Base-by-base conservation (phyloP, 169 alveolate genomes). In the Cyclospora cayetanensis region DNA sequence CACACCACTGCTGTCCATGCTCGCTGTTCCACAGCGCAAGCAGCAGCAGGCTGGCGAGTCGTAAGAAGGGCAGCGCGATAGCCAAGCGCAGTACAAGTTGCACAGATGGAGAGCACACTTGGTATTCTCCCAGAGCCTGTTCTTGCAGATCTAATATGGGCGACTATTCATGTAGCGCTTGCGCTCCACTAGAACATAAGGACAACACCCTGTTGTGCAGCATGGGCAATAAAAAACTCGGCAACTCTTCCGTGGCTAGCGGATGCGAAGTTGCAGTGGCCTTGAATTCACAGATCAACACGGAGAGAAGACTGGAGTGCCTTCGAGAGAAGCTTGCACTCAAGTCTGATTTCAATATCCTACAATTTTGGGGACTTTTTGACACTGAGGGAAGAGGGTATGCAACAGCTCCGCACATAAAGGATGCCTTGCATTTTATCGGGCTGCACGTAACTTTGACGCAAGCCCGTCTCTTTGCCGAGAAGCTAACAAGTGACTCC, bases 321-420 rank as follows among this genome's bases (percentile, higher is more conserved):
- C 42, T 66, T 53, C 53, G 93, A 74, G 86, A 90, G 63, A 90
- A 83, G 53, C 84, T 90, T 4, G 85, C 93, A n/a, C 76, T 90
- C 90, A 52, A 83, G 29, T 83, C 93, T 20, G 93, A 90, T 31
- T 90, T 90, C 63, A 90, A 90, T 34, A 65, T 90, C 34, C 84
- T 90, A 42, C 90, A 90, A 35, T 90, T 90, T 83, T 90, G 93
- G 93, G 55, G 93, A 60, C 82, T 90, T 1, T 90, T 90, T 37
- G 93, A 90, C 84, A 90, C 90, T 2, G 74, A 83, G 37, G 90
- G 93, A 34, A 90, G 86, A 55, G 93, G 93, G 4, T 90, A 90
- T 76, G 87, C 93, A 4, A 90, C 93, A 29, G 93, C 93, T 25
- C 4, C 11, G 82, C 90, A 90, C 55, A 74, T 90, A 25, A 72